Percentiles rank a stretch among this genome's conserved stretches.
These are phyloP conservation scores for Corylus americana DNA, from an alignment of 306 rosid genomes.

Conservation along the genomic window DNA sequence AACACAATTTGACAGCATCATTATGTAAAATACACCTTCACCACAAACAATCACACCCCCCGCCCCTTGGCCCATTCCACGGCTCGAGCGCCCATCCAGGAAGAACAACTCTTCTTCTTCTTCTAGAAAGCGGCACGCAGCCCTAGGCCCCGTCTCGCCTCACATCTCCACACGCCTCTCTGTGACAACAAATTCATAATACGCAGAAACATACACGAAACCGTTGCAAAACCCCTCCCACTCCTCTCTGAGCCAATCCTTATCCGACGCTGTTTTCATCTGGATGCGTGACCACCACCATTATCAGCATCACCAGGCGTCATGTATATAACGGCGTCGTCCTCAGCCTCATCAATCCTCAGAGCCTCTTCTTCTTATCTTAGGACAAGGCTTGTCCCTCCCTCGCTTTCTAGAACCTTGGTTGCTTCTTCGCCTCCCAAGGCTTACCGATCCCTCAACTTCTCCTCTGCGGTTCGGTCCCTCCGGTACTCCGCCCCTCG, in stretches of 20 bases:
- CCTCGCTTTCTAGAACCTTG: slow-evolving; percentile 36
- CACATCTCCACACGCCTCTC: slow-evolving; percentile 41
- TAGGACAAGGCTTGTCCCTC: slow-evolving; percentile 38
- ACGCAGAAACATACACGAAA: not conserved
- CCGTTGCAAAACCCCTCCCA: not conserved
- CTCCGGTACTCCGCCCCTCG: slow-evolving; percentile 33
- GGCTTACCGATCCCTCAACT: slow-evolving; percentile 31
- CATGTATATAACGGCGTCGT: slow-evolving; percentile 50
- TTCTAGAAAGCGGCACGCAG: slow-evolving; percentile 43
- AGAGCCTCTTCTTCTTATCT: slow-evolving; percentile 31
- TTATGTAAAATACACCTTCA: not conserved
- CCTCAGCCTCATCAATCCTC: slow-evolving; percentile 48
- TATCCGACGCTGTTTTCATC: slow-evolving; percentile 12
- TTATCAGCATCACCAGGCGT: not conserved
- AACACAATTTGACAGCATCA: not conserved
- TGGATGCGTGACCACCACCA: slow-evolving; percentile 37
- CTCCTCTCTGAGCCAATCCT: slow-evolving; percentile 18
- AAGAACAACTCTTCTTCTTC: not conserved
- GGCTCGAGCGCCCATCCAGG: not conserved
- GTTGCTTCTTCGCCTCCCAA: slow-evolving; percentile 2
- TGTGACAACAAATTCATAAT: not conserved
- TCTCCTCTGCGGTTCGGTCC: slow-evolving; percentile 39
- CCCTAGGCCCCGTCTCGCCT: slow-evolving; percentile 26
- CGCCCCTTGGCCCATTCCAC: too few species aligned
- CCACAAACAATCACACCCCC: not conserved